Evolutionary conservation across 805 yeast species (phyloP), one percentile per base, ranked within the genome.

Genomic region (Ogataea philodendri): DNA sequence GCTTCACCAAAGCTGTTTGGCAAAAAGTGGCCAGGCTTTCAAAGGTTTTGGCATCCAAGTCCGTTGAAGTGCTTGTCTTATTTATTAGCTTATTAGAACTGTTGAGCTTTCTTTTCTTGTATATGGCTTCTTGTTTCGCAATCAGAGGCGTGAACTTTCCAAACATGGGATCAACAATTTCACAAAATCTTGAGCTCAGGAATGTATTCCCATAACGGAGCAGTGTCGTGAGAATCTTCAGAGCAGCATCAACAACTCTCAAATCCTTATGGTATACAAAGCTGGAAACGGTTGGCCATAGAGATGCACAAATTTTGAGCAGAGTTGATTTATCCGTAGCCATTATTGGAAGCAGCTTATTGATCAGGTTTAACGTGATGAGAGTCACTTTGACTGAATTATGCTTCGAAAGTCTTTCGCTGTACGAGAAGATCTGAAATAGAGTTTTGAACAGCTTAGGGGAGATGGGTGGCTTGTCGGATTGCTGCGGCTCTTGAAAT

Each of bases 381-480:
- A 72, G 54, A 26, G 75, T 70, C 19, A 90, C 57, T 3, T 68
- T 59, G 2, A 69, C 57, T 0, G 94, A 81, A 2, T 75, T 73
- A 48, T 84, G 93, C 2, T 85, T 77, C 22, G 86, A 60, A 21
- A 75, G 34, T 39, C 85, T 64, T 35, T 84, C 83, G 5, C 90
- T 81, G 54, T 87, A 85, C 5, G 67, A 71, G 35, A 78, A 66
- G 3, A 90, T 77, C 36, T 75, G 74, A 27, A 78, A 74, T 1
- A 84, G 60, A 2, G 80, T 62, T 24, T 60, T 55, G 55, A 85
- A 90, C 0, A 82, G 62, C 2, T 68, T 61, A 25, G 70, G 63
- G 0, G 94, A 84, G 0, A 89, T 63, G 0, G 80, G 78, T 0
- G 90, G 81, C 0, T 53, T 46, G 96, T 96, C 88, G 20, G 66